Evolutionary conservation across 2,329 filamentous ascomycete genomes (phyloP).

Genomic region (Bimuria novae-zelandiae): DNA sequence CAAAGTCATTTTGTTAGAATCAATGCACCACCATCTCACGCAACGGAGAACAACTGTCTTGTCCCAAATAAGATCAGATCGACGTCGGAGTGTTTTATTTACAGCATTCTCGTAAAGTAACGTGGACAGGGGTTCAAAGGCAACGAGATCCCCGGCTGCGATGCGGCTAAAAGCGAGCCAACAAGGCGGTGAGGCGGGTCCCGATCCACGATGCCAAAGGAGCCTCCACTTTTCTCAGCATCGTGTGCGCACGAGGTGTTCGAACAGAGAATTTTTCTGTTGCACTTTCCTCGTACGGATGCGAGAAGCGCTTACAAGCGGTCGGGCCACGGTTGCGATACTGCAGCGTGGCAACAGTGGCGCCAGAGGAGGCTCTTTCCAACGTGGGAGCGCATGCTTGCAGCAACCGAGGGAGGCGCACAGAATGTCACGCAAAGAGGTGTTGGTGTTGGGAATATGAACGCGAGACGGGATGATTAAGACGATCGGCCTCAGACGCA

Average conservation of each 20-base stretch:
- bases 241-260: conserved; percentile 25
- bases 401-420: conserved; percentile 5
- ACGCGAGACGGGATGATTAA: conserved; percentile 21
- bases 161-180: conserved; percentile 34
- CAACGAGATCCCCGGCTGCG: conserved; percentile 22
- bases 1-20: neutral
- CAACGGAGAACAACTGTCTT: neutral
- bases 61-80: neutral
- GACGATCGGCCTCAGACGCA: conserved; percentile 32
- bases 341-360: neutral
- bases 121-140: conserved; percentile 11
- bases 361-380: conserved; percentile 1
- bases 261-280: conserved; percentile 23
- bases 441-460: conserved; percentile 26
- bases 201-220: conserved; percentile 8
- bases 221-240: too few relatives aligned
- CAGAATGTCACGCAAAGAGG: conserved; percentile 14
- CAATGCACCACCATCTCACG: neutral
- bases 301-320: neutral
- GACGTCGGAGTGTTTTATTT: neutral
- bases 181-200: conserved; percentile 38
- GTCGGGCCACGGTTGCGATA: neutral
- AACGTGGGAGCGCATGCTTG: conserved; percentile 10
- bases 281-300: neutral
- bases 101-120: conserved; percentile 4